phyloP scores from a whole-genome alignment of 2,329 filamentous ascomycete species.

The Hyphodiscus sp. region DNA sequence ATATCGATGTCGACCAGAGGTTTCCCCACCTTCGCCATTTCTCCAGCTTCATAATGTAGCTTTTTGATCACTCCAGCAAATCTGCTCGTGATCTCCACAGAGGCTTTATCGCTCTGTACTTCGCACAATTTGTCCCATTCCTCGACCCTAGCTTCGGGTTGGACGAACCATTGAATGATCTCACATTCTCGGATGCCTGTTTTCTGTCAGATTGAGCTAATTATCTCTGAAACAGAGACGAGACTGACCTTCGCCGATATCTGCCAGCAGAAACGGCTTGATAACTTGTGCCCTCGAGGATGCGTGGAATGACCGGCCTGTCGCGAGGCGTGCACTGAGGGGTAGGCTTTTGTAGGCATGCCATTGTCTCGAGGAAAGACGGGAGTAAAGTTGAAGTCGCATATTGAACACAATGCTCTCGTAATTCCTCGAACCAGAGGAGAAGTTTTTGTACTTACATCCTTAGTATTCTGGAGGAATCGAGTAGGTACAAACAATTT shows the following conservation, averaged over 20 bases:
- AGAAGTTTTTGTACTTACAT: slow-evolving; percentile 14
- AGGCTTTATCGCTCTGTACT: slow-evolving; percentile 96
- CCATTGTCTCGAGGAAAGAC: slow-evolving; percentile 46
- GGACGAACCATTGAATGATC: slow-evolving; percentile 99
- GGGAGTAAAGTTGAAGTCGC: slow-evolving; percentile 49
- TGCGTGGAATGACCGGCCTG: slow-evolving; percentile 21
- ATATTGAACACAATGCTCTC: slow-evolving; percentile 32
- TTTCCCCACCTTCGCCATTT: slow-evolving; percentile 94
- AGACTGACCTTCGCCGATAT: slow-evolving; percentile 72
- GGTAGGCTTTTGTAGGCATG: slow-evolving; percentile 33
- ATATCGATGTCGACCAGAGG: slow-evolving; percentile 94
- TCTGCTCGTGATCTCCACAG: slow-evolving; percentile 85
- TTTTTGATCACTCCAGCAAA: slow-evolving; percentile 96
- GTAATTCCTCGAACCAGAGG: slow-evolving; percentile 1
- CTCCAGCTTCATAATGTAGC: slow-evolving; percentile 89
- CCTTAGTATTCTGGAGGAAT: slow-evolving; percentile 2
- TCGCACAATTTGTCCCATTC: slow-evolving; percentile 98
- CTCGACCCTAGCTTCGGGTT: slow-evolving; percentile 90
- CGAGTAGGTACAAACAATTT: slow-evolving; percentile 6
- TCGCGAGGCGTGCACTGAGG: slow-evolving; percentile 14
- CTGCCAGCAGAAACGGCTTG: slow-evolving; percentile 75
- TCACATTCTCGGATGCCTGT: slow-evolving; percentile 95
- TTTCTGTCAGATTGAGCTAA: slow-evolving; percentile 5
- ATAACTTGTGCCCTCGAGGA: slow-evolving; percentile 39
- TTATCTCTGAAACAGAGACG: not conserved